Evolutionary conservation across 208 protist species (phyloP), one percentile per base, ranked within the genome.

Genomic region (Dictyostelium gargantuum): DNA sequence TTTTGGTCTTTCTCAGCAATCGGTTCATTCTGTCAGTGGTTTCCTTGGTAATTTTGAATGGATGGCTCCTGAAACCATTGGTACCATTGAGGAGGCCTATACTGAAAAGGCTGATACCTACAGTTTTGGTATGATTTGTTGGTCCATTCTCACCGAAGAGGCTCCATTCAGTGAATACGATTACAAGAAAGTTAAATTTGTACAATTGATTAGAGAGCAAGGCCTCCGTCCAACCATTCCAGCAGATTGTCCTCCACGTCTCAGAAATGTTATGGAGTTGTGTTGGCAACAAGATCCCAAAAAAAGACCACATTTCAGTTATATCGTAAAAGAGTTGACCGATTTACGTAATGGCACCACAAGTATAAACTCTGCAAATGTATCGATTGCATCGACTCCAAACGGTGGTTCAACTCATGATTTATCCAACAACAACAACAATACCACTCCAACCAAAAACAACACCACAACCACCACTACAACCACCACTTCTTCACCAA

Each of bases 41-140:
- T 54, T 91, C 10, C 32, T 91, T 0, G 79, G 63, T 44, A 73
- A 75, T 11, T 72, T 63, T n/a, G 54, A 91, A 72, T 94, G 93
- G 93, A 91, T 94, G 74, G 93, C 93, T 9, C 93, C 93, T 6
- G 93, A 91, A 72, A 81, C 77, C 9, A 93, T 94, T 81, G 81
- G 81, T 80, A 50, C 84, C 0, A 54, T 70, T 29, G 85, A 94
- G 38, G 93, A 94, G 70, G 80, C 79, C 8, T 94, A 94, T 73
- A 93, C 77, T 4, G 93, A 94, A 70, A 93, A 91, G 19, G 93
- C 86, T 17, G 93, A 94, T 85, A 73, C 76, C 1, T 94, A 94
- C 42, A 80, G 54, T 9, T 94, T 86, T 70, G 93, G 82, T 3
- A 94, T 94, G 50, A 91, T 94, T 70, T 8, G 89, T 8, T 94